Percentiles rank a stretch among this genome's conserved stretches.
phyloP scores from a whole-genome alignment of 192 early-diverging fungal species.

The Allomyces macrogynus region DNA sequence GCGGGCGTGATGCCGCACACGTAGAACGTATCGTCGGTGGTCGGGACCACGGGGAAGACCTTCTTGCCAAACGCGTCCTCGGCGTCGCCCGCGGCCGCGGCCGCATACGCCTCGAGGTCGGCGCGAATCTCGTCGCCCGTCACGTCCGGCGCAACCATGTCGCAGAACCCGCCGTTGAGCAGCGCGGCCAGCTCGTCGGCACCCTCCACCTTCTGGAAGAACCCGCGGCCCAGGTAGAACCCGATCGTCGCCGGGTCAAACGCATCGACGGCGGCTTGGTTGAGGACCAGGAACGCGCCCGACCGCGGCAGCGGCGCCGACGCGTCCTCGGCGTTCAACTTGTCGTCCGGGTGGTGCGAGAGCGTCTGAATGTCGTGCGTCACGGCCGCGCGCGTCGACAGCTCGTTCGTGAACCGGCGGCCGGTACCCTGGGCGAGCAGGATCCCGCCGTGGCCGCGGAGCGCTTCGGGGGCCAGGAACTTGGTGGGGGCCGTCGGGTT shows the following conservation, averaged over 20 bases:
- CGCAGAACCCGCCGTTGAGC: conserved; percentile 3
- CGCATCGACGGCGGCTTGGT: conserved; percentile 13
- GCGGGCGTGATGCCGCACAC: conserved; percentile 57
- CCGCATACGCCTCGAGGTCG: conserved; percentile 37
- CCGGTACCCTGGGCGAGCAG: conserved; percentile 52
- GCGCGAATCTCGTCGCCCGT: conserved; percentile 20
- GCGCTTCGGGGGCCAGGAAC: conserved; percentile 88
- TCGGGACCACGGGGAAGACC: conserved; percentile 39
- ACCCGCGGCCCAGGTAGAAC: conserved; percentile 20
- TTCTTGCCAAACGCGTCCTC: conserved; percentile 49
- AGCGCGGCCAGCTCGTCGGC: conserved; percentile 8
- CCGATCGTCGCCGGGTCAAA: conserved; percentile 19
- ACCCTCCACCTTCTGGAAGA: conserved; percentile 10
- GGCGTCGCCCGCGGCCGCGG: conserved; percentile 25
- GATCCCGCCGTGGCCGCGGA: conserved; percentile 81
- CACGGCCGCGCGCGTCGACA: conserved; percentile 84
- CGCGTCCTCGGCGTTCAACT: background rate
- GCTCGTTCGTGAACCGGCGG: conserved; percentile 77
- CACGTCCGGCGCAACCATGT: background rate
- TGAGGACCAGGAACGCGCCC: conserved; percentile 19
- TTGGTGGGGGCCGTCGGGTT: conserved; percentile 78
- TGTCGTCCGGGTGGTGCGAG: conserved; percentile 6
- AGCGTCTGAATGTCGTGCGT: conserved; percentile 62
- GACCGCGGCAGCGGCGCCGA: conserved; percentile 3
- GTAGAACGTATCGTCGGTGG: conserved; percentile 36